phyloP scores from a whole-genome alignment of 192 early-diverging fungal species.

The Umbelopsis sp. region DNA sequence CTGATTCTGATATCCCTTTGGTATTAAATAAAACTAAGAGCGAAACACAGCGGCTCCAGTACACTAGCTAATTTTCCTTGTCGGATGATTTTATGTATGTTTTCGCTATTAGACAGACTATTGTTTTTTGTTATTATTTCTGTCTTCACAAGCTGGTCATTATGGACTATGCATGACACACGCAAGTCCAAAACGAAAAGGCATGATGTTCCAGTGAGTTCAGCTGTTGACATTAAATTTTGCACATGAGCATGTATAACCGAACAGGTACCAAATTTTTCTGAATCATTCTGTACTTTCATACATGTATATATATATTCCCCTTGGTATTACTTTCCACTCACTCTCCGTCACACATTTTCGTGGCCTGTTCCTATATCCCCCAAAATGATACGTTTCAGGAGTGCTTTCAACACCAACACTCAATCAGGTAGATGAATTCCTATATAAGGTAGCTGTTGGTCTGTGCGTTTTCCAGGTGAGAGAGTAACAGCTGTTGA shows the following conservation, averaged over 20 bases:
- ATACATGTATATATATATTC: no score
- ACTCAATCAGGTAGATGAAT: slow-evolving; percentile 12
- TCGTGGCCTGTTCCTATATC: neutral
- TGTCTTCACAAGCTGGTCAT: no score
- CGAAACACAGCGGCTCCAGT: no score
- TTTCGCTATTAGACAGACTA: slow-evolving; percentile 7
- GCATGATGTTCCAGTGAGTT: neutral
- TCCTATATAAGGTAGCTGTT: slow-evolving; percentile 1
- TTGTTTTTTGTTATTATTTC: no score
- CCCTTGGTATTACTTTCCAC: no score
- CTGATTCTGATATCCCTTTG: neutral
- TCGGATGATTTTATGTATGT: slow-evolving; percentile 6
- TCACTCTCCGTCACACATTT: neutral
- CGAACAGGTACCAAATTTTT: no score
- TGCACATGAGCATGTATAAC: no score
- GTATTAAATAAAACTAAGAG: neutral
- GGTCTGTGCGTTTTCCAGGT: slow-evolving; percentile 7
- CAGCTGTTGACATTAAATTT: no score
- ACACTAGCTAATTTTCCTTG: slow-evolving; percentile 6
- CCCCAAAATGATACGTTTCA: slow-evolving; percentile 5
- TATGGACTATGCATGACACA: no score
- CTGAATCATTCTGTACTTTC: no score
- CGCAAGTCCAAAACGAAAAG: slow-evolving; percentile 2
- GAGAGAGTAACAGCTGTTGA: no score
- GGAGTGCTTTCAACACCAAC: slow-evolving; percentile 3